These are phyloP conservation scores for Solanum chilense DNA, from an alignment of 257 asterid genomes.

Conservation along the genomic window DNA sequence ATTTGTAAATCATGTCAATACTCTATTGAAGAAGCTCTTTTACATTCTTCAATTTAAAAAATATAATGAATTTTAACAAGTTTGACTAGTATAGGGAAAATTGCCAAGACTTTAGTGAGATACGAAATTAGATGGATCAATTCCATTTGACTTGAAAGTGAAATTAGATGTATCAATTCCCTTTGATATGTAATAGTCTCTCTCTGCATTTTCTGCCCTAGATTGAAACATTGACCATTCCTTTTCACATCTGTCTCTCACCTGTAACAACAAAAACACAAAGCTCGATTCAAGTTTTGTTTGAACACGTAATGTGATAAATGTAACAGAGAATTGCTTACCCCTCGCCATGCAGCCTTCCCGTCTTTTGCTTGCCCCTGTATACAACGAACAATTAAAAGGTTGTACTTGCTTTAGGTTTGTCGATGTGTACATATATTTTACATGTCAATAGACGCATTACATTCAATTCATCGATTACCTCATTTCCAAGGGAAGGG, in stretches of 20 bases:
- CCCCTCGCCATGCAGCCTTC: constrained; percentile 78
- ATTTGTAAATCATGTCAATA: background rate
- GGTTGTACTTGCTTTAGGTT: background rate
- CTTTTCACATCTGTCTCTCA: constrained; percentile 48
- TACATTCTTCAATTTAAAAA: background rate
- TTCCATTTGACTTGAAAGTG: constrained; percentile 29
- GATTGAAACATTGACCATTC: constrained; percentile 67
- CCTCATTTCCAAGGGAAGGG: constrained; percentile 84
- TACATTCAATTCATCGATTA: background rate
- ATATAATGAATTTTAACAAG: background rate
- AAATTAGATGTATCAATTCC: constrained; percentile 34
- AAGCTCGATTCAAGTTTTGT: background rate
- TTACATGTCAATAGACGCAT: background rate
- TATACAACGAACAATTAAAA: background rate
- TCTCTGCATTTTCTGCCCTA: constrained; percentile 50
- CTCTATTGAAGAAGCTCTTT: background rate
- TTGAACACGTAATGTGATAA: background rate
- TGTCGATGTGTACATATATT: background rate
- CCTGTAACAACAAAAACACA: constrained; percentile 21
- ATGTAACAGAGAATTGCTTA: constrained; percentile 7
- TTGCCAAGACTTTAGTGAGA: background rate
- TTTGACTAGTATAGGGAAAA: background rate
- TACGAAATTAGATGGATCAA: constrained; percentile 12
- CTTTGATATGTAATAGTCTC: constrained; percentile 32
- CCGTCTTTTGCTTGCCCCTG: constrained; percentile 58